phyloP scores from a whole-genome alignment of 768 basidiomycete genomes.

The Suillus ampliporus region DNA sequence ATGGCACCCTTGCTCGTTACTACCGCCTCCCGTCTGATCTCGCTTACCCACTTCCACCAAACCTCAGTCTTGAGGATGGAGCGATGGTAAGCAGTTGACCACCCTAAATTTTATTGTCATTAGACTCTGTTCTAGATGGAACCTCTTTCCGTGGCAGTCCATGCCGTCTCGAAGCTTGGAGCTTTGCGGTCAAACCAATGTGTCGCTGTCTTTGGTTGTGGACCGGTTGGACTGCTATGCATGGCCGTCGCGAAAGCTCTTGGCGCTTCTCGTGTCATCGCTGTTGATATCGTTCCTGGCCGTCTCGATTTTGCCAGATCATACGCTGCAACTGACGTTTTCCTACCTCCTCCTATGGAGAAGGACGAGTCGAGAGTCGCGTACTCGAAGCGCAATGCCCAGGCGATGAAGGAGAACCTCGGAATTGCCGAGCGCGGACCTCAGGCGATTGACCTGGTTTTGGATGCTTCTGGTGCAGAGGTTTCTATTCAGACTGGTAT shows the following conservation, averaged over 20 bases:
- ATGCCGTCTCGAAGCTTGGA: conserved; percentile 83
- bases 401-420: conserved; percentile 65
- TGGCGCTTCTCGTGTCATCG: conserved; percentile 84
- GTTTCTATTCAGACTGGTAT: conserved; percentile 89
- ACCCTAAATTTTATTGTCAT: background rate
- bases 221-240: conserved; percentile 86
- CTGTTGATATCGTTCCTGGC: conserved; percentile 75
- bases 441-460: conserved; percentile 79
- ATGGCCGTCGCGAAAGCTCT: conserved; percentile 97
- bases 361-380: conserved; percentile 69
- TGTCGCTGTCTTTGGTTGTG: conserved; percentile 87
- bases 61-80: conserved; percentile 89
- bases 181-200: conserved; percentile 74
- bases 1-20: conserved; percentile 88
- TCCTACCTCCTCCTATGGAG: conserved; percentile 62
- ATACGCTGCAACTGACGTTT: conserved; percentile 84
- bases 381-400: conserved; percentile 77
- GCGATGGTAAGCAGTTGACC: conserved; percentile 70
- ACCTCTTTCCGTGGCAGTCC: conserved; percentile 91
- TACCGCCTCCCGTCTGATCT: conserved; percentile 88
- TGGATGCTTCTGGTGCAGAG: conserved; percentile 94
- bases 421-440: conserved; percentile 74
- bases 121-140: conserved; percentile 69
- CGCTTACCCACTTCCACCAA: conserved; percentile 81
- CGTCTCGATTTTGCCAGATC: conserved; percentile 86